Evolutionary conservation across 768 basidiomycete species (phyloP).

Genomic region (Phlegmacium glaucopus): DNA sequence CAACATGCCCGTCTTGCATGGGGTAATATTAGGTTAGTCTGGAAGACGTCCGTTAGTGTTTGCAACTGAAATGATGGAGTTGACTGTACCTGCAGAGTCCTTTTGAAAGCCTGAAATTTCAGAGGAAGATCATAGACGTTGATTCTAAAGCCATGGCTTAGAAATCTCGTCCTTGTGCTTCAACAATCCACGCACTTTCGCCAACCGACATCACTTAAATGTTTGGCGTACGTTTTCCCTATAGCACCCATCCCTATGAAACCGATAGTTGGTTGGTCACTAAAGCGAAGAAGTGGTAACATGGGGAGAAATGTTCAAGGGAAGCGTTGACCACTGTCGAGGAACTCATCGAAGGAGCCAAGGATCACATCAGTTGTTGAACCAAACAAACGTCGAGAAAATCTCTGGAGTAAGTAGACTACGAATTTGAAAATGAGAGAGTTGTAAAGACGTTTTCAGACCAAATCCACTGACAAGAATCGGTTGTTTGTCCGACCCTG

Average conservation of each 20-base stretch:
- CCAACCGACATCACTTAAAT: conserved; percentile 81
- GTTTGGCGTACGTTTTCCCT: conserved; percentile 89
- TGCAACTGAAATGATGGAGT: background rate
- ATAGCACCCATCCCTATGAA: conserved; percentile 98
- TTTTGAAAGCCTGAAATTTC: conserved; percentile 61
- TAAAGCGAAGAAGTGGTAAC: conserved; percentile 30
- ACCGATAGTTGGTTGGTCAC: conserved; percentile 74
- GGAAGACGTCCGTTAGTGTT: background rate
- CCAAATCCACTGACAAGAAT: too few species aligned
- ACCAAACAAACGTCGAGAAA: too few species aligned
- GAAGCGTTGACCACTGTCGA: conserved; percentile 14
- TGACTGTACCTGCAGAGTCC: conserved; percentile 54
- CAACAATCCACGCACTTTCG: conserved; percentile 63
- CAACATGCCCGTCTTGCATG: conserved; percentile 77
- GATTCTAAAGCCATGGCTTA: conserved; percentile 48
- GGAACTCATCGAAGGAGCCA: too few species aligned
- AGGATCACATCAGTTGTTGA: too few species aligned
- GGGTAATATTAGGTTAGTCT: conserved; percentile 65
- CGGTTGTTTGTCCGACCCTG: too few species aligned
- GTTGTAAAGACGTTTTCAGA: too few species aligned
- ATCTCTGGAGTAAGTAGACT: too few species aligned
- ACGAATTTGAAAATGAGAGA: too few species aligned
- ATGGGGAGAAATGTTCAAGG: conserved; percentile 27
- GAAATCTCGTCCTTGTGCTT: background rate
- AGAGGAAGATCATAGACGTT: conserved; percentile 84